Evolutionary conservation across 1,139 yeast species (phyloP).

Genomic region (Hansenula lynferdii): DNA sequence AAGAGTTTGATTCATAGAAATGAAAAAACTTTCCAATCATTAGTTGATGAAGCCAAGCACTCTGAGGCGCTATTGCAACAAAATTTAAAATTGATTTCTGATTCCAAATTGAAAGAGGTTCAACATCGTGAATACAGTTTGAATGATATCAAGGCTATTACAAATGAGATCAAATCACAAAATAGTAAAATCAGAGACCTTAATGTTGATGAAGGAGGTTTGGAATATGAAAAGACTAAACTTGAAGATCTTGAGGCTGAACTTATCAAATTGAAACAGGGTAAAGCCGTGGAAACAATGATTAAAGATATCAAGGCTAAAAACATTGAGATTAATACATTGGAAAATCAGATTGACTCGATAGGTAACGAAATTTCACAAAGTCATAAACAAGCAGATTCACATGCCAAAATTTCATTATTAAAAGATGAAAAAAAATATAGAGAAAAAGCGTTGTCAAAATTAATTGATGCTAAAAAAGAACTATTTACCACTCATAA

Average conservation of each 20-base stretch:
- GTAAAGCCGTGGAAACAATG: conserved; percentile 29
- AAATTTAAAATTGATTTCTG: conserved; percentile 26
- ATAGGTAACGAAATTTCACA: conserved; percentile 44
- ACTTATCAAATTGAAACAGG: conserved; percentile 26
- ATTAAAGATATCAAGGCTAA: conserved; percentile 35
- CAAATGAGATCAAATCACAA: conserved; percentile 29
- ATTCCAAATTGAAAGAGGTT: conserved; percentile 34
- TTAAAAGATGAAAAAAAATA: conserved; percentile 33
- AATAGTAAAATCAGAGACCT: conserved; percentile 34
- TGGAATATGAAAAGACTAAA: conserved; percentile 32
- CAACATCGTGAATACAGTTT: conserved; percentile 36
- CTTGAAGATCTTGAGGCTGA: conserved; percentile 32
- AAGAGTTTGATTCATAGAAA: conserved; percentile 7
- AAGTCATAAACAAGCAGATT: conserved; percentile 55
- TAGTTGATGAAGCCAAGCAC: conserved; percentile 1
- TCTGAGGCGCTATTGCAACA: conserved; percentile 20
- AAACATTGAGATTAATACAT: conserved; percentile 32
- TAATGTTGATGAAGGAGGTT: conserved; percentile 35
- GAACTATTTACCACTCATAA: conserved; percentile 17
- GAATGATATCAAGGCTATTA: conserved; percentile 30
- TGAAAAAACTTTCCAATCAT: conserved; percentile 8
- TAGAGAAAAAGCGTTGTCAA: conserved; percentile 25
- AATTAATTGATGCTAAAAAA: conserved; percentile 20
- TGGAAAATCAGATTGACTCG: conserved; percentile 54
- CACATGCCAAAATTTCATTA: conserved; percentile 45